Evolutionary conservation across 2,329 filamentous ascomycete genomes (phyloP).

Genomic region (Aspergillus sp.): DNA sequence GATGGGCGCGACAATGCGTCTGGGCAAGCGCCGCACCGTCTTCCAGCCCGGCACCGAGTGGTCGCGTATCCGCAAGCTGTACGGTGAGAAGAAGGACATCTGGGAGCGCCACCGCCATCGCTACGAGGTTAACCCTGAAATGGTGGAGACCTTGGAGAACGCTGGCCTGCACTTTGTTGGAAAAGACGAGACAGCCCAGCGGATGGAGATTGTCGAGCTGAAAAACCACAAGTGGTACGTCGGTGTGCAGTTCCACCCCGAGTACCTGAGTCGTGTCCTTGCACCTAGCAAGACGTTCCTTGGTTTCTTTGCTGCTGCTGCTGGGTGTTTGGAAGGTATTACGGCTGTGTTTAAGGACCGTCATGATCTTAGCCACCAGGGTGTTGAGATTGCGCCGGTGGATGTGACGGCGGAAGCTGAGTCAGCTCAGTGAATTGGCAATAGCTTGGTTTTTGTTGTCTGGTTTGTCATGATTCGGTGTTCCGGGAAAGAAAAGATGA

Average conservation of each 20-base stretch:
- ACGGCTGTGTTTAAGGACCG: conserved; percentile 16
- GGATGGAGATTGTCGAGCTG: conserved; percentile 79
- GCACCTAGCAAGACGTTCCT: conserved; percentile 69
- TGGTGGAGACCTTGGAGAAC: conserved; percentile 60
- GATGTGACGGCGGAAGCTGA: not conserved
- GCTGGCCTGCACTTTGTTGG: conserved; percentile 69
- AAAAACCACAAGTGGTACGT: conserved; percentile 80
- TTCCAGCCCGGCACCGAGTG: conserved; percentile 73
- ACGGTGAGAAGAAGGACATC: conserved; percentile 52
- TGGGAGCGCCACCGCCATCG: conserved; percentile 78
- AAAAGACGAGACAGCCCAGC: conserved; percentile 68
- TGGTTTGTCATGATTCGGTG: not conserved
- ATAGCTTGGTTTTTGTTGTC: not conserved
- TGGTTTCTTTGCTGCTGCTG: conserved; percentile 74
- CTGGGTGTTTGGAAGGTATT: conserved; percentile 54
- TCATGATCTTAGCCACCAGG: conserved; percentile 14
- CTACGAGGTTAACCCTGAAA: conserved; percentile 82
- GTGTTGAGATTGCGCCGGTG: not conserved
- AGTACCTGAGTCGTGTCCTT: conserved; percentile 72
- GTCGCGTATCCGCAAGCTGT: conserved; percentile 69
- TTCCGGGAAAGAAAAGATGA: not conserved
- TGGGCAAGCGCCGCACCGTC: conserved; percentile 65
- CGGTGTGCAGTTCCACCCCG: conserved; percentile 81
- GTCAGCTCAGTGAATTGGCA: not conserved
- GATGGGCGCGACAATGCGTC: conserved; percentile 79